Evolutionary conservation across 257 asterid species (phyloP).

Genomic region (Gentiana dahurica): DNA sequence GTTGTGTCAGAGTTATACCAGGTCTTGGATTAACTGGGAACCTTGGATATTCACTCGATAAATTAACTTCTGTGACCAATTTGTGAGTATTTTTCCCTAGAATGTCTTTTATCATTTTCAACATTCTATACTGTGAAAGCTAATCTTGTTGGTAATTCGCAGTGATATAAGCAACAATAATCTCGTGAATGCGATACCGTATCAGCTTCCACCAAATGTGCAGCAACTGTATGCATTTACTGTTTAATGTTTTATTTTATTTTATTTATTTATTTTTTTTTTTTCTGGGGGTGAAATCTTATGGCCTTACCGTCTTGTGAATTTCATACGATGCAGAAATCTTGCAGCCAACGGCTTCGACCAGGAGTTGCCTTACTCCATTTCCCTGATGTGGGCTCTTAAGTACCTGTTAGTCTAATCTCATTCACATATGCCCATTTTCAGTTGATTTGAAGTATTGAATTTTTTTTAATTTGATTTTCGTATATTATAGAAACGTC

Average conservation of each 20-base stretch:
- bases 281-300: neutral
- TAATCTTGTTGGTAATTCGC: constrained; percentile 20
- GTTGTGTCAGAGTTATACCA: constrained; percentile 46
- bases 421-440: neutral
- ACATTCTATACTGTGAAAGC: too few relatives aligned
- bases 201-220: constrained; percentile 65
- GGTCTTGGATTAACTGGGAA: constrained; percentile 57
- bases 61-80: constrained; percentile 48
- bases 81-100: constrained; percentile 42
- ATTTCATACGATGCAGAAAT: constrained; percentile 39
- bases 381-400: constrained; percentile 62
- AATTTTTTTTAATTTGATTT: neutral
- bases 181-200: constrained; percentile 49
- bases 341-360: constrained; percentile 63
- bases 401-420: constrained; percentile 53
- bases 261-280: neutral
- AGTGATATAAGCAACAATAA: constrained; percentile 84
- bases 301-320: constrained; percentile 4
- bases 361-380: constrained; percentile 60
- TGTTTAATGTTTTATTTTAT: neutral
- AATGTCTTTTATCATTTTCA: constrained; percentile 4
- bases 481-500: constrained; percentile 40
- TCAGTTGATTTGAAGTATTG: neutral
- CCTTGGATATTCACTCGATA: constrained; percentile 54
- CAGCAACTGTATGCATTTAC: constrained; percentile 54